Evolutionary conservation across 2,329 filamentous ascomycete genomes (phyloP), one percentile per base, ranked within the genome.

Genomic region (Exophiala aquamarina): DNA sequence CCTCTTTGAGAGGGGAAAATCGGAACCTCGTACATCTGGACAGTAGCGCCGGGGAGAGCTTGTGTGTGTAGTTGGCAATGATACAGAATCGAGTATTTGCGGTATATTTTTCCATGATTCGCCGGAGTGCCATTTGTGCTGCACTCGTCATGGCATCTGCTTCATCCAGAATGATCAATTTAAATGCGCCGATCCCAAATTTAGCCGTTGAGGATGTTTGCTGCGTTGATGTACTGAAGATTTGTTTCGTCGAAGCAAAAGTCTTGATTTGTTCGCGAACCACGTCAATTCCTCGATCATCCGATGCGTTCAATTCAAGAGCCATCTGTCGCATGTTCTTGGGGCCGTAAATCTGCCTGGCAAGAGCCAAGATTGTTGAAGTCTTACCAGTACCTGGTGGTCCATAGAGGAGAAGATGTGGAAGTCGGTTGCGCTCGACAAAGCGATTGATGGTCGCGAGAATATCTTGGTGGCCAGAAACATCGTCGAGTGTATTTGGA

Each of bases 61-160:
- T 98, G 74, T 98, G 93, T 21, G 93, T 93, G 70, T 98, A 98
- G 71, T 98, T 98, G 60, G 93, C 93, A 60, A 98, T 97, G 64
- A 98, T 89, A 72, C 92, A 97, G 72, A 98, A 98, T 42, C 93
- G 79, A 2, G 93, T 96, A 72, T 98, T 98, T 50, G 88, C 88
- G 1, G 93, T 98, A 73, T 98, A 98, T 72, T 95, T 95, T 66
- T 98, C 93, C 93, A 98, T 98, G 64, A 98, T 97, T 38, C 93
- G 78, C 53, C 93, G 82, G 45, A 98, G 75, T 0, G 93, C 93
- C 92, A 98, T 98, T 70, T 98, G 93, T 4, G 93, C 93, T 1
- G 92, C 94, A 44, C 89, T 87, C n/a, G 93, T 98, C 93, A 98
- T 98, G 44, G 93, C 93, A 67, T 98, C 93, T n/a, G 93, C 93